These are phyloP conservation scores for Zizania latifolia DNA, from an alignment of 176 grass and related monocot species.

Conservation along the genomic window DNA sequence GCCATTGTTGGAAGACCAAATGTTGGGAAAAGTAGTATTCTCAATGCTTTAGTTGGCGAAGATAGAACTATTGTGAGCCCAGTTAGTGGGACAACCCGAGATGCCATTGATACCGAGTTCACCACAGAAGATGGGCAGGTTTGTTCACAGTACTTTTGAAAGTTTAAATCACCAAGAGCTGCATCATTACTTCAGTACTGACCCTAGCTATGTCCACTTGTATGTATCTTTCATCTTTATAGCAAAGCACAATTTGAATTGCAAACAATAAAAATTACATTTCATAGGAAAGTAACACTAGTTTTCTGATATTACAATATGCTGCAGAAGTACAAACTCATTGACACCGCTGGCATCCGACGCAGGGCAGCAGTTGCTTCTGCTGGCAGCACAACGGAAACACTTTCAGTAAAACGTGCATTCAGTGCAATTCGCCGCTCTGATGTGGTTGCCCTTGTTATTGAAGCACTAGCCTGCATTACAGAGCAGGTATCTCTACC, in stretches of 20 bases:
- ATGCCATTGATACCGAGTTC: conserved; percentile 96
- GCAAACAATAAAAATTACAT: neutral
- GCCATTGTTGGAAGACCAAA: conserved; percentile 96
- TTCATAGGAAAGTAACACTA: neutral
- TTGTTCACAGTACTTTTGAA: conserved; percentile 14
- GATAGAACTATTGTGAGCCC: conserved; percentile 96
- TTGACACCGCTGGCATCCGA: conserved; percentile 93
- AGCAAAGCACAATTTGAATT: neutral
- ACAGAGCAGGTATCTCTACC: conserved; percentile 73
- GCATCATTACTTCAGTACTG: neutral
- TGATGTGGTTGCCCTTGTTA: conserved; percentile 89
- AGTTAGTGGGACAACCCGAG: conserved; percentile 94
- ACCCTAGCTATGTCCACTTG: neutral
- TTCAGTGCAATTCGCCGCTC: conserved; percentile 77
- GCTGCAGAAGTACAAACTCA: conserved; percentile 84
- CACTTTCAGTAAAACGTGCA: conserved; percentile 89
- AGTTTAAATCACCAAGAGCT: neutral
- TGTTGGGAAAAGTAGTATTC: conserved; percentile 98
- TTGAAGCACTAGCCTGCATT: conserved; percentile 83
- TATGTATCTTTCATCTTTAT: neutral
- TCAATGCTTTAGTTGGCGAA: conserved; percentile 94
- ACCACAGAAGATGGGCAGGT: conserved; percentile 76
- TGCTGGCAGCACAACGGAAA: conserved; percentile 84
- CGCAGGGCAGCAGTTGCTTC: conserved; percentile 78
- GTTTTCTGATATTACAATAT: conserved; percentile 32